Evolutionary conservation across 2,329 filamentous ascomycete species (phyloP).

Genomic region (Sordariomycetes sp.): DNA sequence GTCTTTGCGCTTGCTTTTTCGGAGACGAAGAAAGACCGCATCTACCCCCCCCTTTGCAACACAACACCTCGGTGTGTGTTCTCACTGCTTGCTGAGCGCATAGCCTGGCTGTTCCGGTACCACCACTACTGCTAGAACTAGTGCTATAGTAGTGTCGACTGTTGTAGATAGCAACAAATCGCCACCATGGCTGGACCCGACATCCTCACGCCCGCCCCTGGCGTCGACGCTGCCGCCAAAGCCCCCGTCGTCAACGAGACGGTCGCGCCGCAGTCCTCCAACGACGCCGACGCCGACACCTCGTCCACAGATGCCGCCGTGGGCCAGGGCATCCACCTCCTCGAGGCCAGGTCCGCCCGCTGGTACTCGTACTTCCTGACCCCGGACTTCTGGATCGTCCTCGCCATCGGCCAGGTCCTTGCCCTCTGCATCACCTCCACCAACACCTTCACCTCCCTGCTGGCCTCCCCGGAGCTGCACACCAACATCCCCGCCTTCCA

Average conservation of each 20-base stretch:
- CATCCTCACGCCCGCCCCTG: constrained; percentile 10
- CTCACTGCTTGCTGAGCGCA: too few relatives aligned
- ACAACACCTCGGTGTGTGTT: too few relatives aligned
- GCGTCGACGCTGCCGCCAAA: constrained; percentile 2
- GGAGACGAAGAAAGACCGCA: constrained; percentile 47
- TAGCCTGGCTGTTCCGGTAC: not conserved
- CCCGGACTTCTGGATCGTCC: constrained; percentile 77
- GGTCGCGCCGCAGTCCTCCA: constrained; percentile 3
- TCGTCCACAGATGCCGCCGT: constrained; percentile 25
- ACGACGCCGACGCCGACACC: constrained; percentile 3
- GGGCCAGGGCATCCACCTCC: constrained; percentile 39
- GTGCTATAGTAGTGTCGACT: too few relatives aligned
- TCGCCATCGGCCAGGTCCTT: constrained; percentile 73
- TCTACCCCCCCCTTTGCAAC: not conserved
- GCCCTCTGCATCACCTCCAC: constrained; percentile 86
- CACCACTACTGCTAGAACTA: too few relatives aligned
- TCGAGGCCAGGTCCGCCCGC: constrained; percentile 42
- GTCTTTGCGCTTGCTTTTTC: constrained; percentile 56
- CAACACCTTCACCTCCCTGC: constrained; percentile 79
- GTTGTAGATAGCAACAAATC: not conserved
- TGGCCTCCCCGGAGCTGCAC: constrained; percentile 48
- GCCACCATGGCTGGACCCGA: constrained; percentile 8
- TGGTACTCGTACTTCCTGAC: constrained; percentile 75
- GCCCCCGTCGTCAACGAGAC: constrained; percentile 5
- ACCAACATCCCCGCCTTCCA: constrained; percentile 92